A percentile compares a stretch with the other conserved stretches of the same genome.
Conservation (phyloP, 768 basidiomycete genomes). For the Lactifluus echinatus region DNA sequence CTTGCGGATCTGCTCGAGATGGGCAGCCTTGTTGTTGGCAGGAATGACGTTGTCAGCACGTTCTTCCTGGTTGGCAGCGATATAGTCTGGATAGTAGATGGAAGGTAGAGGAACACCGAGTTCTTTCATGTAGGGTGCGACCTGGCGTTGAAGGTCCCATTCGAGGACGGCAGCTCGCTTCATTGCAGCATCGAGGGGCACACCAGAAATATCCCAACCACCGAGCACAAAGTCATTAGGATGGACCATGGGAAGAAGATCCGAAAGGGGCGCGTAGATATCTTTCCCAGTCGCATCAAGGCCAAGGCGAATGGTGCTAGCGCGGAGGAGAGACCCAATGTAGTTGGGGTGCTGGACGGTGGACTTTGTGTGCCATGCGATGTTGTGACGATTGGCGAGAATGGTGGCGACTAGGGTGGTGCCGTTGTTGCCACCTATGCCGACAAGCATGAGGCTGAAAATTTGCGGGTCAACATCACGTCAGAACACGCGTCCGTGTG, state of each 20-base stretch:
- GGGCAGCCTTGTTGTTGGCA: constrained; percentile 78
- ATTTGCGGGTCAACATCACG: constrained; percentile 4
- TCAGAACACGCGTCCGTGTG: background rate
- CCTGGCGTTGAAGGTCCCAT: constrained; percentile 94
- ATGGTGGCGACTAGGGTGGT: constrained; percentile 89
- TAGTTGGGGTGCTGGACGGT: constrained; percentile 95
- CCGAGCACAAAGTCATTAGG: constrained; percentile 96
- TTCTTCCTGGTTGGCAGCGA: constrained; percentile 94
- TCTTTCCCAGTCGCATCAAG: constrained; percentile 77
- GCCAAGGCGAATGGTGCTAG: constrained; percentile 90
- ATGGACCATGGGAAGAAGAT: constrained; percentile 95
- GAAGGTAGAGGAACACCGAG: constrained; percentile 83
- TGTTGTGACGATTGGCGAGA: constrained; percentile 91
- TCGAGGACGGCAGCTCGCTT: constrained; percentile 86
- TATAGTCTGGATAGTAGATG: constrained; percentile 96
- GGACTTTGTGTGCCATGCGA: constrained; percentile 89
- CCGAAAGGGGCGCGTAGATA: constrained; percentile 84
- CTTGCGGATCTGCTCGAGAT: constrained; percentile 85
- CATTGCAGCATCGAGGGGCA: constrained; percentile 88
- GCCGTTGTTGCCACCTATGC: constrained; percentile 96
- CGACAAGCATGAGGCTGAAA: constrained; percentile 89
- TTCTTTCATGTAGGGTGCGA: constrained; percentile 74
- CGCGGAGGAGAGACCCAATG: constrained; percentile 92
- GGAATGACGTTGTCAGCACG: constrained; percentile 91
- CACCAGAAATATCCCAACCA: constrained; percentile 94